Percentiles rank a stretch among this genome's conserved stretches.
phyloP scores from a whole-genome alignment of 192 early-diverging fungal genomes.

The Phlyctochytrium bullatum region DNA sequence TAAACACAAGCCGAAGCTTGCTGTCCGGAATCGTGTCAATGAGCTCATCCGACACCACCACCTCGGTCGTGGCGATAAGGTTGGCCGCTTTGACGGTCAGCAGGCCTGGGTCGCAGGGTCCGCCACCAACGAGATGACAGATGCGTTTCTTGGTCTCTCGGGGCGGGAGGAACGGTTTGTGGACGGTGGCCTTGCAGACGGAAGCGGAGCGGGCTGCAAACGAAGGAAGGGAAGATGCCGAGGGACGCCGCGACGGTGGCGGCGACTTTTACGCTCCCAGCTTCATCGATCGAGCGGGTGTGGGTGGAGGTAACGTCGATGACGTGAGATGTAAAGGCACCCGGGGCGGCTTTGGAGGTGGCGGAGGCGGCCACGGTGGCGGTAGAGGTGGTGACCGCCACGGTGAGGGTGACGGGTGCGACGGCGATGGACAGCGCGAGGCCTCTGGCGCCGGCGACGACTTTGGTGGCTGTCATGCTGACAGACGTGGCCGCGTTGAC shows the following conservation, averaged over 20 bases:
- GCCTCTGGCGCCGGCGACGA: neutral
- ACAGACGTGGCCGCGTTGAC: neutral
- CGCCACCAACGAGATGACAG: constrained; percentile 72
- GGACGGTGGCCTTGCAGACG: neutral
- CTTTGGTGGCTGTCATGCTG: neutral
- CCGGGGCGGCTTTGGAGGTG: neutral
- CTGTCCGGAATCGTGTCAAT: constrained; percentile 62
- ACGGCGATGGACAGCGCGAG: neutral
- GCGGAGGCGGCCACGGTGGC: neutral
- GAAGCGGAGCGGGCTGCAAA: neutral
- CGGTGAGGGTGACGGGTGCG: neutral
- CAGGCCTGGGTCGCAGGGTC: constrained; percentile 81
- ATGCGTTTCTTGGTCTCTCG: neutral
- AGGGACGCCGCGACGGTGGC: neutral
- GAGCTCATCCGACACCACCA: constrained; percentile 74
- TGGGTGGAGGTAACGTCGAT: neutral
- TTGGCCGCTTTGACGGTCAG: constrained; percentile 54
- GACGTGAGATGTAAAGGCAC: neutral
- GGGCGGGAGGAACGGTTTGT: neutral
- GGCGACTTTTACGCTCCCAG: neutral
- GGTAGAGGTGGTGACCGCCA: neutral
- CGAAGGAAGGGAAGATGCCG: neutral
- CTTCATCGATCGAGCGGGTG: neutral
- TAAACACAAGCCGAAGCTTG: constrained; percentile 50
- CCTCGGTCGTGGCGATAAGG: constrained; percentile 65